Evolutionary conservation across 805 yeast species (phyloP).

Genomic region (Candida fluviatilis): DNA sequence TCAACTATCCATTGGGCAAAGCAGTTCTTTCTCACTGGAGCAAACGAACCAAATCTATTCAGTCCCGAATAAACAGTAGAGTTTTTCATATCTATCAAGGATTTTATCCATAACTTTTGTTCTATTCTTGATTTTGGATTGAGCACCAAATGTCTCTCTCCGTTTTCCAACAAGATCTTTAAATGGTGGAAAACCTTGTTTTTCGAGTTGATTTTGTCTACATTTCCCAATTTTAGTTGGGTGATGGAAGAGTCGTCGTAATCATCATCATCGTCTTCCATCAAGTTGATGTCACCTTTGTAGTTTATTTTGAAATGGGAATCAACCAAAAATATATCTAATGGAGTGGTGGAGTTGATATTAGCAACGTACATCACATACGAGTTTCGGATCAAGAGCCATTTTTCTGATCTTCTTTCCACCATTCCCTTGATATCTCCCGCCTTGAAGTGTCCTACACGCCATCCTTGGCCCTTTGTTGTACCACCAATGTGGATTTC

Average conservation of each 20-base stretch:
- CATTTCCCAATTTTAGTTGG: slow-evolving; percentile 20
- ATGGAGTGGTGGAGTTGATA: slow-evolving; percentile 78
- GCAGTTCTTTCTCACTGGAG: slow-evolving; percentile 81
- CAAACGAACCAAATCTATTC: slow-evolving; percentile 84
- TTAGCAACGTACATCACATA: slow-evolving; percentile 84
- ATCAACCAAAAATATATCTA: slow-evolving; percentile 92
- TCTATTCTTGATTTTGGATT: slow-evolving; percentile 64
- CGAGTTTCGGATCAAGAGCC: slow-evolving; percentile 85
- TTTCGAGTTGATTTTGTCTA: slow-evolving; percentile 21
- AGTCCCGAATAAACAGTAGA: slow-evolving; percentile 63
- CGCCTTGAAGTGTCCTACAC: slow-evolving; percentile 82
- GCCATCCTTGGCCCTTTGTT: slow-evolving; percentile 91
- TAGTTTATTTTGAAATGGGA: slow-evolving; percentile 56
- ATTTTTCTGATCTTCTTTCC: slow-evolving; percentile 82
- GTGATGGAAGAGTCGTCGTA: slow-evolving; percentile 38
- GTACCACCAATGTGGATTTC: slow-evolving; percentile 72
- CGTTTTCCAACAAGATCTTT: slow-evolving; percentile 56
- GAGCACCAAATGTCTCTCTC: slow-evolving; percentile 74
- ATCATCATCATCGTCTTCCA: slow-evolving; percentile 39
- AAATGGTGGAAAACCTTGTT: slow-evolving; percentile 51
- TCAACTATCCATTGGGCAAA: slow-evolving; percentile 97
- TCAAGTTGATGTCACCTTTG: slow-evolving; percentile 29
- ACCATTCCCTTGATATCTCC: slow-evolving; percentile 84
- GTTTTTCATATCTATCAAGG: slow-evolving; percentile 65
- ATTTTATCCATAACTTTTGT: slow-evolving; percentile 69